Conservation (phyloP, 768 basidiomycete genomes). For the Tulasnella sp. region DNA sequence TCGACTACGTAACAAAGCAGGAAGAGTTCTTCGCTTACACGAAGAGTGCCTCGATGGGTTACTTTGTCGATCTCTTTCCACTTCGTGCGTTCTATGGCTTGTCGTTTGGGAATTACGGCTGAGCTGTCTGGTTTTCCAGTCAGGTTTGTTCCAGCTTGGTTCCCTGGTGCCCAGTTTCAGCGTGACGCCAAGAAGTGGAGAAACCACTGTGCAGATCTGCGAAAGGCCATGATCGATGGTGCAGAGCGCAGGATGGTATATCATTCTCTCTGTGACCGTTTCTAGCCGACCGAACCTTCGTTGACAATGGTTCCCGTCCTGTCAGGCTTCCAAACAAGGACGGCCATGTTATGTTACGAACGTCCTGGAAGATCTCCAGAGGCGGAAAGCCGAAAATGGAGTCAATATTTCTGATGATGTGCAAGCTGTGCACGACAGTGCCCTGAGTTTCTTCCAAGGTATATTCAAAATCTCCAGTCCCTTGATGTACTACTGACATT, state of each 20-base stretch:
- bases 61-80: neutral
- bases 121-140: neutral
- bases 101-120: no score
- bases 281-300: no score
- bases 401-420: neutral
- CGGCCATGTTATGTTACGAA: neutral
- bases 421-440: neutral
- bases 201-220: neutral
- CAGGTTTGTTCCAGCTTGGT: neutral
- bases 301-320: no score
- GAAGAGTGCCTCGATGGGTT: neutral
- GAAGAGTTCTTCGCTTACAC: neutral
- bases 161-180: neutral
- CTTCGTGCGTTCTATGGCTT: neutral
- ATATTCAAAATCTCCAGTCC: neutral
- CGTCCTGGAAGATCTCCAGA: neutral
- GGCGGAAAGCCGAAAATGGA: neutral
- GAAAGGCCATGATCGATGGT: neutral
- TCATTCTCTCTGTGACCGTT: no score
- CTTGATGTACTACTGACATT: neutral
- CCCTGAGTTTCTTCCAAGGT: neutral
- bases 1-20: neutral
- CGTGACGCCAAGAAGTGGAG: neutral
- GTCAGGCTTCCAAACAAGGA: neutral
- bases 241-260: neutral